Evolutionary conservation across 2,329 filamentous ascomycete genomes (phyloP).

Genomic region (Pseudogymnoascus destructans): DNA sequence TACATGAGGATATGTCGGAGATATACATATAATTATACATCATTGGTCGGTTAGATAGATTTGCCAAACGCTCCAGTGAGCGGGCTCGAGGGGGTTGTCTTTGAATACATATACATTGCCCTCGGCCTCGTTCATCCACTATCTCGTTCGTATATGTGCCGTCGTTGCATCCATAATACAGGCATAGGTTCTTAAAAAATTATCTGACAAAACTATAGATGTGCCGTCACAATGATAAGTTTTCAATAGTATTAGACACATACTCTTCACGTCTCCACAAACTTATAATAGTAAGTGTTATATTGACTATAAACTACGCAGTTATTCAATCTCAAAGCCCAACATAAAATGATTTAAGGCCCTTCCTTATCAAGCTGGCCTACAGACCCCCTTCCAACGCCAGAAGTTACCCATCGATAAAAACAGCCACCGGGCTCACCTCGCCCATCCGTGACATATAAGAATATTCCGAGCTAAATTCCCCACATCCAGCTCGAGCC

Average conservation of each 20-base stretch:
- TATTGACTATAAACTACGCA: conserved; percentile 7
- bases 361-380: background rate
- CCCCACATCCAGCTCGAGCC: background rate
- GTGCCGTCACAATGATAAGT: background rate
- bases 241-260: no score
- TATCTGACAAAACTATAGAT: background rate
- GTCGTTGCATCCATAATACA: background rate
- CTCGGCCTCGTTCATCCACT: background rate
- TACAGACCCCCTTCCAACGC: background rate
- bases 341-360: background rate
- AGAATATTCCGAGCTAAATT: background rate
- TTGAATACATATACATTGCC: background rate
- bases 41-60: background rate
- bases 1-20: background rate
- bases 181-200: background rate
- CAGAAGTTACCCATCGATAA: background rate
- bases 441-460: background rate
- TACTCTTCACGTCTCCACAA: background rate
- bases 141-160: background rate
- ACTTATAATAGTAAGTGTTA: background rate
- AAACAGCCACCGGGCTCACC: background rate
- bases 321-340: background rate
- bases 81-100: background rate
- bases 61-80: background rate
- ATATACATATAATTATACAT: background rate